Conservation (phyloP, 2,329 filamentous ascomycete genomes). For the Ceratocystis ficicola region DNA sequence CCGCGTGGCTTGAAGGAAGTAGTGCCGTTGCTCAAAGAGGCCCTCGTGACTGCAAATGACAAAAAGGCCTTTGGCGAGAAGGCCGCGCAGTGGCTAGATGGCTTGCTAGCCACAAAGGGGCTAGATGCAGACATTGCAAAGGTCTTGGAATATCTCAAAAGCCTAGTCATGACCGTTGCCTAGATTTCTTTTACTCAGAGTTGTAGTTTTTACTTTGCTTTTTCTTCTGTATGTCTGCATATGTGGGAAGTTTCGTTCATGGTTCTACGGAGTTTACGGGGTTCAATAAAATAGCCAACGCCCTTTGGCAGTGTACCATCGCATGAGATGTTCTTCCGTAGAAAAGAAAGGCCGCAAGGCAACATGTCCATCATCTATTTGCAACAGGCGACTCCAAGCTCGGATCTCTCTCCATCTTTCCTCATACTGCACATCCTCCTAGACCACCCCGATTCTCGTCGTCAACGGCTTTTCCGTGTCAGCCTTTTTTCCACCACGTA, state of each 20-base stretch:
- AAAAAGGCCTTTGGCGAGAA: constrained; percentile 37
- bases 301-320: not conserved
- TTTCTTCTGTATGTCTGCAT: not conserved
- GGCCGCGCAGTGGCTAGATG: constrained; percentile 43
- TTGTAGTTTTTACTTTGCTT: not conserved
- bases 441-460: not conserved
- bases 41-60: constrained; percentile 36
- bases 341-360: not conserved
- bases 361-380: not conserved
- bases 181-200: not conserved
- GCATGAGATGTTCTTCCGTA: not conserved
- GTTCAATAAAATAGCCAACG: constrained; percentile 8
- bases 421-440: not conserved
- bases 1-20: constrained; percentile 56
- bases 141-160: constrained; percentile 43
- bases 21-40: constrained; percentile 48
- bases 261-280: constrained; percentile 11
- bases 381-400: too few relatives aligned
- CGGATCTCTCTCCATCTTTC: not conserved
- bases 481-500: not conserved
- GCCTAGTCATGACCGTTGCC: not conserved
- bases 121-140: constrained; percentile 45
- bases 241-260: constrained; percentile 11
- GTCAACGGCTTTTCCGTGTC: not conserved
- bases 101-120: constrained; percentile 37